Conservation (phyloP, 2,329 filamentous ascomycete genomes). For the Colletotrichum tamarilloi region DNA sequence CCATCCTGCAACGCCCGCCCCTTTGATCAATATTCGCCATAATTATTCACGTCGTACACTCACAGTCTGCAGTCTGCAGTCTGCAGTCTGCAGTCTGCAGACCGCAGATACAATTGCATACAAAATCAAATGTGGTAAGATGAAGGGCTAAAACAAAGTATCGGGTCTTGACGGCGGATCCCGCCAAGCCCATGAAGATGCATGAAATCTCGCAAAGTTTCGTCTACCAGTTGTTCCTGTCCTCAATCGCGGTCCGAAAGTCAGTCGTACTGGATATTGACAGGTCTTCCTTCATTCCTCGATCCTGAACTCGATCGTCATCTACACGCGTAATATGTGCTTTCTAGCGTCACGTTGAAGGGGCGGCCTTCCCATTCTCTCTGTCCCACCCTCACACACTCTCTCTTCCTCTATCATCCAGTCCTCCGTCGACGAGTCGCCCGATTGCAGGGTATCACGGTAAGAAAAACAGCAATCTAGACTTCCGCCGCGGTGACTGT, state of each 20-base stretch:
- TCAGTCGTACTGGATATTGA: neutral
- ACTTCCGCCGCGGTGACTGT: slow-evolving; percentile 28
- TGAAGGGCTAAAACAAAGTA: neutral
- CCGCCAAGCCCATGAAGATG: slow-evolving; percentile 7
- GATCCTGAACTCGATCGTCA: neutral
- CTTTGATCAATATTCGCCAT: neutral
- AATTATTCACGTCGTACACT: neutral
- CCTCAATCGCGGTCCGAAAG: neutral
- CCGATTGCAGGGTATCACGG: slow-evolving; percentile 34
- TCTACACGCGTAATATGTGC: slow-evolving; percentile 12
- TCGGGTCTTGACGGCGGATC: neutral
- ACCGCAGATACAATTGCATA: neutral
- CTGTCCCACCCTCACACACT: neutral
- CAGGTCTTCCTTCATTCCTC: slow-evolving; percentile 4
- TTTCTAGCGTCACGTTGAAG: slow-evolving; percentile 37
- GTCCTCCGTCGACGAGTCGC: neutral
- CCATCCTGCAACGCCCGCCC: neutral
- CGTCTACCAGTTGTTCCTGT: neutral
- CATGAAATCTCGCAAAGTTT: neutral
- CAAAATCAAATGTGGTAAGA: slow-evolving; percentile 16
- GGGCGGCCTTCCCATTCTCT: slow-evolving; percentile 23
- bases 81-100: too few species aligned
- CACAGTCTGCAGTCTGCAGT: too few species aligned
- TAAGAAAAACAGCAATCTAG: slow-evolving; percentile 31
- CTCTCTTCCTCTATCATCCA: neutral